Base-by-base conservation (phyloP, 164 flowering plant species). In the Tinospora cordifolia region DNA sequence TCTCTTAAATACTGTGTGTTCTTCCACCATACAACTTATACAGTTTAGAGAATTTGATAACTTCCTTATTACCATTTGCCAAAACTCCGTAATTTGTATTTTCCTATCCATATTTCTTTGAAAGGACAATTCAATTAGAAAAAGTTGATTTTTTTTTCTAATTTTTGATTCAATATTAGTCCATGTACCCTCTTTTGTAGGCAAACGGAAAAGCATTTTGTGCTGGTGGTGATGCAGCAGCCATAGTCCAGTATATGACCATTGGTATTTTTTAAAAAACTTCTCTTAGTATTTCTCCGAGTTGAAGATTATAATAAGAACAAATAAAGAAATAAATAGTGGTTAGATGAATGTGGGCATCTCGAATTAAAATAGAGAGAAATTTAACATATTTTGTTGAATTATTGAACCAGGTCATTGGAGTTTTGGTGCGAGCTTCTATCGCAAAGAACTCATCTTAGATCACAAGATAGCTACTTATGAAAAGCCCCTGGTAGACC, bases 131-230 rank as follows among this genome's bases (percentile, higher is more conserved):
- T n/a, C n/a, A n/a, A n/a, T n/a, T n/a, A n/a, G n/a, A n/a, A n/a
- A n/a, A n/a, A n/a, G n/a, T n/a, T n/a, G n/a, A n/a, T n/a, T n/a
- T n/a, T 26, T 13, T 63, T 13, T 25, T 63, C 34, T 30, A 6
- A 26, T 63, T 3, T 63, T 3, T n/a, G 21, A 12, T 63, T 30
- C 41, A 15, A 63, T 21, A 60, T 60, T 5, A 62, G 0, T 49
- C 3, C 19, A 15, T 14, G 7, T 14, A 6, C 19, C 10, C 10
- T 4, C 2, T 63, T 24, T 63, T 30, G n/a, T 44, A 63, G 66
- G 66, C 44, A 63, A 63, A 63, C 34, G 66, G 66, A 30, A 63
- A 34, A 63, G 66, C 66, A 63, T 63, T 63, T 63, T 63, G 26
- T 63, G 66, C 66, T 27, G 66, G 66, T 63, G 66, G 66, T 30